Percentiles rank a stretch among this genome's conserved stretches.
Evolutionary conservation across 2,329 filamentous ascomycete species (phyloP).

Genomic region (Hypoxylon sp.): DNA sequence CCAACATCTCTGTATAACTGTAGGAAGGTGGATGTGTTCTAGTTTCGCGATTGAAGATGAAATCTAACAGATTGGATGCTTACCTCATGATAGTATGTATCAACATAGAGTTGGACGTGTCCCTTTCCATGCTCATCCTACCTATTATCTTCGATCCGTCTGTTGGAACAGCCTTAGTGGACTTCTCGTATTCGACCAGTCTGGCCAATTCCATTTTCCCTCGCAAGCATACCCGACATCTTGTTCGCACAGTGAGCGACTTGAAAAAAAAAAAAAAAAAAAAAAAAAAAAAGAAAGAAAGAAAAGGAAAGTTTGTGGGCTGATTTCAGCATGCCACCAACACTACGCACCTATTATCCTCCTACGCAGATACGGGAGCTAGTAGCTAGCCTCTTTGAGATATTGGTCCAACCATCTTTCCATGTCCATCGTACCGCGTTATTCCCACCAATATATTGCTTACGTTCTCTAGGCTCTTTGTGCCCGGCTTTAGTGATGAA

Average conservation of each 20-base stretch:
- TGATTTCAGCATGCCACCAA: constrained; percentile 15
- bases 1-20: neutral
- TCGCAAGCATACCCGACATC: neutral
- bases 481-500: neutral
- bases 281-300: too few relatives aligned
- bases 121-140: neutral
- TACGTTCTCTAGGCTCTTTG: neutral
- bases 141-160: constrained; percentile 16
- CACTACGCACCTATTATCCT: constrained; percentile 1
- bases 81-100: neutral
- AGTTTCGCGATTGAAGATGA: neutral
- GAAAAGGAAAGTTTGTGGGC: constrained; percentile 12
- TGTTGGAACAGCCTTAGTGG: constrained; percentile 14
- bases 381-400: neutral
- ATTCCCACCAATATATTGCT: constrained; percentile 1
- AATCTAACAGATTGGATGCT: neutral
- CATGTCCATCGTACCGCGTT: neutral
- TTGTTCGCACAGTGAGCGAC: constrained; percentile 17
- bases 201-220: constrained; percentile 1
- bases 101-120: neutral
- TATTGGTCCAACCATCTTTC: neutral
- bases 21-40: too few relatives aligned
- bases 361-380: neutral
- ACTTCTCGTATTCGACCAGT: constrained; percentile 14
- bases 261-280: neutral